Conservation (phyloP, 345 rosid genomes). For the thale cress (Arabidopsis thaliana) region DNA sequence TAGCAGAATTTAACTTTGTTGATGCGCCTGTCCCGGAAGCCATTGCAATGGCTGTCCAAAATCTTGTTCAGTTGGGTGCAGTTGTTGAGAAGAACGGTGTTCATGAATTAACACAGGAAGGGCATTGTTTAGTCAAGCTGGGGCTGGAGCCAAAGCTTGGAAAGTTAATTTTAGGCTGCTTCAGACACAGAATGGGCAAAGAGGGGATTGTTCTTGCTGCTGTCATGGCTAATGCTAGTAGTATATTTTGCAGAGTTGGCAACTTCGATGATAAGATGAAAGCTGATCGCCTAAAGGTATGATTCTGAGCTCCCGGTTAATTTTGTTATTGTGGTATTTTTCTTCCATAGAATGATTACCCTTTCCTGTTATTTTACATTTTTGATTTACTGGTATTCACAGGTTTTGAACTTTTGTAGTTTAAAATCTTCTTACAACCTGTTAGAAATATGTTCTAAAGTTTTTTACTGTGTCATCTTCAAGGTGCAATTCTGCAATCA, state of each 20-base stretch:
- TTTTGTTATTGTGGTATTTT: neutral
- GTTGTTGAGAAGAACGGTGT: conserved; percentile 50
- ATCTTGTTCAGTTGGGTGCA: conserved; percentile 84
- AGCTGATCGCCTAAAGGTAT: conserved; percentile 75
- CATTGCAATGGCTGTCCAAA: conserved; percentile 70
- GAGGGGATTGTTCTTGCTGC: conserved; percentile 95
- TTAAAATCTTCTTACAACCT: conserved; percentile 12
- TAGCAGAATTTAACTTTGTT: conserved; percentile 76
- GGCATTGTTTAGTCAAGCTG: conserved; percentile 68
- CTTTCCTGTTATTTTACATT: neutral
- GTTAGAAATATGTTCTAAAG: conserved; percentile 22
- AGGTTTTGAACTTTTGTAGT: neutral
- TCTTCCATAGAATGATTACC: conserved; percentile 1
- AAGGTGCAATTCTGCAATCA: conserved; percentile 80
- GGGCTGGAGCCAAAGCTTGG: conserved; percentile 95
- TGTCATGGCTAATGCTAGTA: conserved; percentile 84
- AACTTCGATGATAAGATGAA: conserved; percentile 65
- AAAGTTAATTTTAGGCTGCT: conserved; percentile 71
- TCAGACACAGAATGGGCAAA: conserved; percentile 56
- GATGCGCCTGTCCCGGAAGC: conserved; percentile 81
- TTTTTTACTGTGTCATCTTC: conserved; percentile 17
- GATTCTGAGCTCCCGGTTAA: conserved; percentile 11
- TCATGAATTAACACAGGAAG: conserved; percentile 71
- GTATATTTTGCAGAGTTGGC: conserved; percentile 93
- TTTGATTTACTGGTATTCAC: neutral